A percentile compares a stretch with the other conserved stretches of the same genome.
Conservation (phyloP, 2,329 filamentous ascomycete genomes). For the Ceratocystis smalleyi region DNA sequence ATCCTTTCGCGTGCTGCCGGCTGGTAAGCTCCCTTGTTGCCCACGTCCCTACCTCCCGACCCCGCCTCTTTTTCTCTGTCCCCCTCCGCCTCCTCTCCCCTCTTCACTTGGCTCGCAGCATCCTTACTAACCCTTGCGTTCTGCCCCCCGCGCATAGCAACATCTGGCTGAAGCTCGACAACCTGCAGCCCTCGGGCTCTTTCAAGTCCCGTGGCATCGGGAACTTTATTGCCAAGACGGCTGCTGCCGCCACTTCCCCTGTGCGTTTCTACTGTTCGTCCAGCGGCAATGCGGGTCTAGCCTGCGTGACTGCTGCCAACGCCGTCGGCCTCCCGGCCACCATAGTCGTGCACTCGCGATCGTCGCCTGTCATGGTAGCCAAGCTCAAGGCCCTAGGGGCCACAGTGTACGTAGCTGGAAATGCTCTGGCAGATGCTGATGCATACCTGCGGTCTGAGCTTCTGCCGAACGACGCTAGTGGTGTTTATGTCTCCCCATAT, state of each 20-base stretch:
- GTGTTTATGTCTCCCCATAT: constrained; percentile 55
- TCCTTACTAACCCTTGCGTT: background rate
- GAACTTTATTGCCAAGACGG: constrained; percentile 37
- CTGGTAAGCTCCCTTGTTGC: constrained; percentile 37
- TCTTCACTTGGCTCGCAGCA: background rate
- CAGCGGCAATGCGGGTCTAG: constrained; percentile 73
- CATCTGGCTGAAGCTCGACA: constrained; percentile 71
- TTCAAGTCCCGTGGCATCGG: constrained; percentile 73
- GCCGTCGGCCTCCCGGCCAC: constrained; percentile 51
- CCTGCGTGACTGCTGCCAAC: constrained; percentile 57
- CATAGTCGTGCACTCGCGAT: constrained; percentile 55
- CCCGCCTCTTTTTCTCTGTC: background rate
- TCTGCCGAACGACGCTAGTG: constrained; percentile 34
- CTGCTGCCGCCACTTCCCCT: constrained; percentile 25
- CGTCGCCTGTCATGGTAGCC: constrained; percentile 52
- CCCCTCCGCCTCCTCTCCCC: background rate
- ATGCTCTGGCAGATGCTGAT: constrained; percentile 55
- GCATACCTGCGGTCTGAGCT: constrained; percentile 44
- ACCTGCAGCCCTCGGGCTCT: constrained; percentile 63
- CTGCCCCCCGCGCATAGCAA: constrained; percentile 30
- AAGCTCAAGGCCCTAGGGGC: constrained; percentile 56
- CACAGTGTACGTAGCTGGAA: constrained; percentile 52
- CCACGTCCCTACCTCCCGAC: background rate
- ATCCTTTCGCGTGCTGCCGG: constrained; percentile 53
- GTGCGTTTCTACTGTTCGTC: constrained; percentile 64